Percentiles rank a stretch among this genome's conserved stretches.
These are phyloP conservation scores for Solanum clarkiae DNA, from an alignment of 257 asterid species.

Conservation along the genomic window DNA sequence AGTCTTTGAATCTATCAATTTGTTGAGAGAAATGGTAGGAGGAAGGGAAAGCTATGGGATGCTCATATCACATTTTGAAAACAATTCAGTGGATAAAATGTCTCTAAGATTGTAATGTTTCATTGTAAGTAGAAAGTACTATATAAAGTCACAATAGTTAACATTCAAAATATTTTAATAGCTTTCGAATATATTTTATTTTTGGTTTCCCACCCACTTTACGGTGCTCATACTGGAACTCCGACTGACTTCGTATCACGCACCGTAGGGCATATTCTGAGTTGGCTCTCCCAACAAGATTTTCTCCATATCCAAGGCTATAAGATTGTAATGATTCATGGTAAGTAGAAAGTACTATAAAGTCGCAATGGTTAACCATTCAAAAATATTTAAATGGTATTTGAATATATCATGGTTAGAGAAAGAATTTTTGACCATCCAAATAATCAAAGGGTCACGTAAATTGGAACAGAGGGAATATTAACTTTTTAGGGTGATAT, in stretches of 20 bases:
- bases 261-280: too few species aligned
- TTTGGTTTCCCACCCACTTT: too few species aligned
- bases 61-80: not conserved
- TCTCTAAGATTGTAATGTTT: not conserved
- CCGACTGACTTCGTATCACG: too few species aligned
- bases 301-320: too few species aligned
- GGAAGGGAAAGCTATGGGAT: not conserved
- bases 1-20: not conserved
- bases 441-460: not conserved
- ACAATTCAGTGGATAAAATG: not conserved
- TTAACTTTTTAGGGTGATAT: not conserved
- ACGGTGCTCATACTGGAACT: too few species aligned
- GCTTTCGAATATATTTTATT: not conserved
- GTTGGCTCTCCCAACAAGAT: too few species aligned
- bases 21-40: not conserved
- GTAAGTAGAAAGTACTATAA: too few species aligned
- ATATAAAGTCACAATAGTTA: not conserved
- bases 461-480: not conserved
- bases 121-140: not conserved
- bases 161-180: not conserved
- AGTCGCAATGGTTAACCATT: too few species aligned
- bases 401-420: not conserved
- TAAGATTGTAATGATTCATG: too few species aligned
- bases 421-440: not conserved
- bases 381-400: too few species aligned